Conservation (phyloP, 257 asterid genomes). For the Anisodus acutangulus region DNA sequence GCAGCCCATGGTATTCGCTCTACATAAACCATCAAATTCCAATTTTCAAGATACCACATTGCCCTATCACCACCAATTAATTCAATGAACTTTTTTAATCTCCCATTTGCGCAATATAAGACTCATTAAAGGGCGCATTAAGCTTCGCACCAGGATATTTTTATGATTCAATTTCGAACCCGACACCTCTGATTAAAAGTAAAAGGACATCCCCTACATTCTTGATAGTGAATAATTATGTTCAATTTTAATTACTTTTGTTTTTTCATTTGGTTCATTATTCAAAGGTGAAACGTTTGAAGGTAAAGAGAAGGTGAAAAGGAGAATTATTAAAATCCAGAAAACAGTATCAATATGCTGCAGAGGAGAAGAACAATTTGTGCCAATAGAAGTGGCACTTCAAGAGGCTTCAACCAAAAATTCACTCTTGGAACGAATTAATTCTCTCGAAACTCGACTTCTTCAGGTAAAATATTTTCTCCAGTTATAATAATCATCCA, state of each 20-base stretch:
- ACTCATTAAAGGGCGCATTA: not conserved
- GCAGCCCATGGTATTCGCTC: no score
- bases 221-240: not conserved
- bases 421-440: slow-evolving; percentile 21
- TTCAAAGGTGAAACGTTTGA: slow-evolving; percentile 23
- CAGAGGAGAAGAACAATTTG: slow-evolving; percentile 1
- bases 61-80: not conserved
- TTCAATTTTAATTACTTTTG: not conserved
- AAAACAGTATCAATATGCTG: slow-evolving; percentile 23
- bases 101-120: not conserved
- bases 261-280: not conserved
- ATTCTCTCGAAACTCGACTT: slow-evolving; percentile 23
- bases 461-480: not conserved
- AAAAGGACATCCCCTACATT: not conserved
- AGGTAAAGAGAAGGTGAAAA: slow-evolving; percentile 20
- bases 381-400: slow-evolving; percentile 22
- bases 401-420: slow-evolving; percentile 17
- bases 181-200: not conserved
- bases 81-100: not conserved
- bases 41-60: no score
- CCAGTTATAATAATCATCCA: no score
- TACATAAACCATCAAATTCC: no score
- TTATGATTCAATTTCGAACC: not conserved
- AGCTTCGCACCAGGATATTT: not conserved
- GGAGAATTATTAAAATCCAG: not conserved